Conservation (phyloP, 495 filamentous ascomycete species). For the Xylaria intraflava region DNA sequence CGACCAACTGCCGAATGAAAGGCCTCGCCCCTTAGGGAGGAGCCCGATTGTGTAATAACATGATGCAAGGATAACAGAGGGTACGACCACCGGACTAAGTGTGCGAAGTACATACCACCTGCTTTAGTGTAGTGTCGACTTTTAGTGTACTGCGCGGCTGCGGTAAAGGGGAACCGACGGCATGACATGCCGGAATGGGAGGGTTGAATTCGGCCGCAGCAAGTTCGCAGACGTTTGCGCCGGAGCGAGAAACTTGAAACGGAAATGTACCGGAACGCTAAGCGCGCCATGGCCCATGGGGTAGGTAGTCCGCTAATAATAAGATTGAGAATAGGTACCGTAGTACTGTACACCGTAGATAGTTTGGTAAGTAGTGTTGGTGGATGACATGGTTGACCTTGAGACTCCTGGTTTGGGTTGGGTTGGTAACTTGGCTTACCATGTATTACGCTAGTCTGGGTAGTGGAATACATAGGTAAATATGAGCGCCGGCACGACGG, state of each 20-base stretch:
- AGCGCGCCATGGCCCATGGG: constrained; percentile 10
- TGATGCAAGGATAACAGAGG: neutral
- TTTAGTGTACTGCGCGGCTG: neutral
- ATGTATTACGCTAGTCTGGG: too few species aligned
- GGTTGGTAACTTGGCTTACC: too few species aligned
- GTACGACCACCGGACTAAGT: too few species aligned
- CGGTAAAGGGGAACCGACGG: neutral
- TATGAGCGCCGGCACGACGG: too few species aligned
- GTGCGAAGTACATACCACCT: too few species aligned
- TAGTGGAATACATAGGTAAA: too few species aligned
- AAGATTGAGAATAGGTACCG: too few species aligned
- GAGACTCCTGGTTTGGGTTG: too few species aligned
- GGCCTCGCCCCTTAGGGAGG: neutral
- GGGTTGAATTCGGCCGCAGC: neutral
- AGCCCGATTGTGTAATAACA: neutral
- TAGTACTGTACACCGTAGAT: too few species aligned
- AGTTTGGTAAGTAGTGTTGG: too few species aligned
- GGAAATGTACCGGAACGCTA: constrained; percentile 7
- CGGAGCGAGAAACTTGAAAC: neutral
- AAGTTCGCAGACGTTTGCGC: neutral
- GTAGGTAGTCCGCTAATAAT: neutral
- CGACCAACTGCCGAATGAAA: constrained; percentile 2
- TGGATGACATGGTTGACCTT: too few species aligned
- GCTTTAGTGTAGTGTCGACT: too few species aligned
- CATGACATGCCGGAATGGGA: constrained; percentile 5